Conservation (phyloP, 148 eudicot genomes). For the Vaccinium macrocarpon region DNA sequence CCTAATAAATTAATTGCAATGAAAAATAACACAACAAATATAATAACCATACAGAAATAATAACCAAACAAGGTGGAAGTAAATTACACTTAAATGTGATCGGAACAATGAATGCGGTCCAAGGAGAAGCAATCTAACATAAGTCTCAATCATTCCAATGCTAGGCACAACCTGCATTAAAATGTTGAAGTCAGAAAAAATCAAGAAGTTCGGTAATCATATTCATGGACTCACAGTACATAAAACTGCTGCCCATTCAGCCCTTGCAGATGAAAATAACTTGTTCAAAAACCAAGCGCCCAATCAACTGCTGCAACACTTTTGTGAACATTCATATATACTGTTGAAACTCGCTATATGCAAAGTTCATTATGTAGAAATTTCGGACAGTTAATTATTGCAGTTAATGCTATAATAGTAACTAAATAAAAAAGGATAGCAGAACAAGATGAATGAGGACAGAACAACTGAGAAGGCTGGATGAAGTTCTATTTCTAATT, state of each 20-base stretch:
- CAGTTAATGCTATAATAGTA: neutral
- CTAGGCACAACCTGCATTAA: slow-evolving; percentile 78
- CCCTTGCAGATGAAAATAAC: neutral
- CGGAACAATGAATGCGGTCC: slow-evolving; percentile 89
- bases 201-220: neutral
- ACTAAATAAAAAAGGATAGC: neutral
- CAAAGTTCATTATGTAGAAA: neutral
- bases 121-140: slow-evolving; percentile 79
- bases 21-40: neutral
- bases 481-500: neutral
- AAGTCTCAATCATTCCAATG: slow-evolving; percentile 99
- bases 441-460: neutral
- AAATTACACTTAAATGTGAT: slow-evolving; percentile 77
- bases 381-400: neutral
- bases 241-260: slow-evolving; percentile 5
- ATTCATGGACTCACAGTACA: neutral
- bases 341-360: neutral
- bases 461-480: neutral
- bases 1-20: neutral
- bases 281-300: neutral
- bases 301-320: neutral
- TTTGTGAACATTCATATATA: neutral
- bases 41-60: neutral
- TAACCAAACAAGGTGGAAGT: slow-evolving; percentile 18
- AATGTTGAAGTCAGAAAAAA: neutral